Evolutionary conservation across 2,329 filamentous ascomycete species (phyloP).

Genomic region (Colletotrichum navitas): DNA sequence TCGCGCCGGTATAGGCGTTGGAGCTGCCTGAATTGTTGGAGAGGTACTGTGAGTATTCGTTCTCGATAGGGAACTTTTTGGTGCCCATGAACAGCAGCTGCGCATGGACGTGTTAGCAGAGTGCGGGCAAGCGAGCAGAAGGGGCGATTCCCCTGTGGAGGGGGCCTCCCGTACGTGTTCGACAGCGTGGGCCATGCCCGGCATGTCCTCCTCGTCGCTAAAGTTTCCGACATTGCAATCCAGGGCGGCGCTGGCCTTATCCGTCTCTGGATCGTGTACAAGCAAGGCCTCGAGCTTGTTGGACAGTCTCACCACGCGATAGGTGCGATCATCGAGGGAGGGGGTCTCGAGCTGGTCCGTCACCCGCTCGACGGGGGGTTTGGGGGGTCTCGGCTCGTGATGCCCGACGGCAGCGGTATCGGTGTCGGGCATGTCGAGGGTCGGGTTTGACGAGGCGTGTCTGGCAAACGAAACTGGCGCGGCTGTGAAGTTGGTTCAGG

Average conservation of each 20-base stretch:
- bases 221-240: constrained; percentile 98
- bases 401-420: constrained; percentile 39
- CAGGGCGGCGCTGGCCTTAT: constrained; percentile 95
- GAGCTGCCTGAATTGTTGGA: constrained; percentile 90
- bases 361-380: constrained; percentile 56
- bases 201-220: constrained; percentile 90
- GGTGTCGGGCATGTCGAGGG: constrained; percentile 44
- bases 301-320: constrained; percentile 85
- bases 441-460: constrained; percentile 16
- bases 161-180: constrained; percentile 76
- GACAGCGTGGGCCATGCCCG: constrained; percentile 94
- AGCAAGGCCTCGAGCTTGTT: constrained; percentile 93
- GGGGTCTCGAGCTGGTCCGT: constrained; percentile 85
- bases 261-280: constrained; percentile 93
- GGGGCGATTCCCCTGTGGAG: not conserved
- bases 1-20: constrained; percentile 94
- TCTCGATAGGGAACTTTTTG: constrained; percentile 95
- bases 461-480: not conserved
- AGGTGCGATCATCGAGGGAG: constrained; percentile 85
- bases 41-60: constrained; percentile 95
- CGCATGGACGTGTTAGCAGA: constrained; percentile 33
- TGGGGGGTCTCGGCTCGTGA: constrained; percentile 47
- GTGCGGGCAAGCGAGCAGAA: constrained; percentile 16
- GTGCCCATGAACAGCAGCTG: constrained; percentile 97
- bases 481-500: constrained; percentile 5